Conservation (phyloP, 495 filamentous ascomycete genomes). For the Penicillium waksmanii region DNA sequence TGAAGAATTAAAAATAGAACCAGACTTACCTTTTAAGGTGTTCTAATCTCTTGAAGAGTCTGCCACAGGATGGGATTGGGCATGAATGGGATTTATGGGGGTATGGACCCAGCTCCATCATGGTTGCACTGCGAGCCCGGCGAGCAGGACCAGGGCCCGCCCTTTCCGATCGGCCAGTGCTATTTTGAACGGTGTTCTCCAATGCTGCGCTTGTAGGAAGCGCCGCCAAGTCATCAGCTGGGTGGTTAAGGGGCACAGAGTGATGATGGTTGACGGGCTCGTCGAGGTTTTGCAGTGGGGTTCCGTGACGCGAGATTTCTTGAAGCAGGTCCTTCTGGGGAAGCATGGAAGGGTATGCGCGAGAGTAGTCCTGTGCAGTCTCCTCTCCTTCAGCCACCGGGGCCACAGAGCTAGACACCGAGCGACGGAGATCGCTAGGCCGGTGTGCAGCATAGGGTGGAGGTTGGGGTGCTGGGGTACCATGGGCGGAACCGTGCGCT, state of each 20-base stretch:
- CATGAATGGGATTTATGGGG: slow-evolving; percentile 97
- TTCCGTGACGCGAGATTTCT: slow-evolving; percentile 84
- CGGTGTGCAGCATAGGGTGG: slow-evolving; percentile 63
- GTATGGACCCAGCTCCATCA: slow-evolving; percentile 95
- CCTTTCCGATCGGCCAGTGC: slow-evolving; percentile 64
- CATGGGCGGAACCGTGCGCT: slow-evolving; percentile 29
- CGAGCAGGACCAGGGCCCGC: slow-evolving; percentile 73
- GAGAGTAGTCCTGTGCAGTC: slow-evolving; percentile 63
- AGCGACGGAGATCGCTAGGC: slow-evolving; percentile 87
- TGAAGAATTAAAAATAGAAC: slow-evolving; percentile 32
- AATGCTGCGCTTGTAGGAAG: slow-evolving; percentile 66
- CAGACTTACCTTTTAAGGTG: slow-evolving; percentile 93
- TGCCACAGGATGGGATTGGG: slow-evolving; percentile 96
- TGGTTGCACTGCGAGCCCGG: slow-evolving; percentile 90
- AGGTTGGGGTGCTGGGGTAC: slow-evolving; percentile 36
- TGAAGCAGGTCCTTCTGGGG: slow-evolving; percentile 81
- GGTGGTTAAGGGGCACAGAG: slow-evolving; percentile 60
- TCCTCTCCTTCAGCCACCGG: slow-evolving; percentile 81
- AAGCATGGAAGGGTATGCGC: slow-evolving; percentile 65
- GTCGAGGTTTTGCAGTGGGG: slow-evolving; percentile 81
- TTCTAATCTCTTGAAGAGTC: slow-evolving; percentile 97
- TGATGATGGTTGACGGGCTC: slow-evolving; percentile 70
- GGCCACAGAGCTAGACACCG: slow-evolving; percentile 85
- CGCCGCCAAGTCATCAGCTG: slow-evolving; percentile 67
- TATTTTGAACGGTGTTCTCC: slow-evolving; percentile 61